A percentile compares a stretch with the other conserved stretches of the same genome.
Conservation (phyloP, 768 basidiomycete genomes). For the Dendrothele bispora region DNA sequence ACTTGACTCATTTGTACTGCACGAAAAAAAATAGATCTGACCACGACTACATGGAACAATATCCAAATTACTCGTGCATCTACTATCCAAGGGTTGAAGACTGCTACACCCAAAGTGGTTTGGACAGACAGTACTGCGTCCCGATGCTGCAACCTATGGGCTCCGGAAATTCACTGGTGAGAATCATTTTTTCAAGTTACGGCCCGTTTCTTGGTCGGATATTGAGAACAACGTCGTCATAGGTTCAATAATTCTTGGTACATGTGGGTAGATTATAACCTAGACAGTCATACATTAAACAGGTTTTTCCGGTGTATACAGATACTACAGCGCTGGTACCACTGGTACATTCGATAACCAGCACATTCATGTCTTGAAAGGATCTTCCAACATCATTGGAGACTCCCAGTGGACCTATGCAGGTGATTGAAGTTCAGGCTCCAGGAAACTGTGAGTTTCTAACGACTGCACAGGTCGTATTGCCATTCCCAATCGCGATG, state of each 20-base stretch:
- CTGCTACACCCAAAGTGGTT: conserved; percentile 30
- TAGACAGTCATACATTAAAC: background rate
- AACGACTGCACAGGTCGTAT: conserved; percentile 21
- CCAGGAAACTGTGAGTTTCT: background rate
- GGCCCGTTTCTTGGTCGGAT: background rate
- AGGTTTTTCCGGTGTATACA: conserved; percentile 7
- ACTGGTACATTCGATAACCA: conserved; percentile 32
- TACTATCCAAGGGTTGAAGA: conserved; percentile 32
- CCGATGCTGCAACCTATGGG: conserved; percentile 32
- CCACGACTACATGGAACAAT: conserved; percentile 29
- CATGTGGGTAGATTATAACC: conserved; percentile 20
- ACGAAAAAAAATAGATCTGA: conserved; percentile 17
- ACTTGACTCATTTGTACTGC: background rate
- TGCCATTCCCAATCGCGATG: conserved; percentile 30
- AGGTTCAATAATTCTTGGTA: conserved; percentile 24
- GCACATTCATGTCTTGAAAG: conserved; percentile 28
- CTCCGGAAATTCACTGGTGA: conserved; percentile 34
- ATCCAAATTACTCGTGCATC: conserved; percentile 30
- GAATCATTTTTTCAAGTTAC: background rate
- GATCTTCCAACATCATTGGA: conserved; percentile 32
- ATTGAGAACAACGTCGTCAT: background rate
- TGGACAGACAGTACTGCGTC: conserved; percentile 29
- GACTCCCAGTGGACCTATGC: conserved; percentile 33
- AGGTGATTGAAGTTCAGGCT: conserved; percentile 8
- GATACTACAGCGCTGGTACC: conserved; percentile 33